phyloP scores from a whole-genome alignment of 257 asterid genomes.

The Solanum boliviense region DNA sequence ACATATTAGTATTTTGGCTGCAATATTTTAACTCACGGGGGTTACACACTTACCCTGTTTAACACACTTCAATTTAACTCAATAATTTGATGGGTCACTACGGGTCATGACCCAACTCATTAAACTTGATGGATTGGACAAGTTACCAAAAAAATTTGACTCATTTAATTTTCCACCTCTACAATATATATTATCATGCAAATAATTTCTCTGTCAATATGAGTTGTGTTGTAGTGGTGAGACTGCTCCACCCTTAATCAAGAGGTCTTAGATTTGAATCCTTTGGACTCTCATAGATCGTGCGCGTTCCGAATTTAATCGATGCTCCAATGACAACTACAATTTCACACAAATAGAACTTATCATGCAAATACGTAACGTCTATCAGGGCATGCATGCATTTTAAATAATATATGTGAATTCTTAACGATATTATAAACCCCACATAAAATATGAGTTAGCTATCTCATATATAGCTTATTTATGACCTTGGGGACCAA shows the following conservation, averaged over 20 bases:
- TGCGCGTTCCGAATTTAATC: no score
- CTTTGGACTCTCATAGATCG: accelerated
- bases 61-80: neutral
- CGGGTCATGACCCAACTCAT: neutral
- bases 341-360: neutral
- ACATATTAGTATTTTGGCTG: neutral
- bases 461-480: neutral
- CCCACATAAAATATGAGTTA: neutral
- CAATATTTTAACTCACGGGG: neutral
- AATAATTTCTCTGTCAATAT: no score
- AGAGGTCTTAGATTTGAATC: no score
- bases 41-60: neutral
- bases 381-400: neutral
- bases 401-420: neutral
- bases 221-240: neutral
- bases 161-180: neutral
- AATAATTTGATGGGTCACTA: neutral
- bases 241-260: neutral
- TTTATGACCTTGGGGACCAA: neutral
- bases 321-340: neutral
- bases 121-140: neutral
- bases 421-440: neutral
- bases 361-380: neutral
- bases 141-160: neutral
- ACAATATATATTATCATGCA: neutral